Evolutionary conservation across 2,329 filamentous ascomycete species (phyloP), one percentile per base, ranked within the genome.

Genomic region (Penicillium expansum): DNA sequence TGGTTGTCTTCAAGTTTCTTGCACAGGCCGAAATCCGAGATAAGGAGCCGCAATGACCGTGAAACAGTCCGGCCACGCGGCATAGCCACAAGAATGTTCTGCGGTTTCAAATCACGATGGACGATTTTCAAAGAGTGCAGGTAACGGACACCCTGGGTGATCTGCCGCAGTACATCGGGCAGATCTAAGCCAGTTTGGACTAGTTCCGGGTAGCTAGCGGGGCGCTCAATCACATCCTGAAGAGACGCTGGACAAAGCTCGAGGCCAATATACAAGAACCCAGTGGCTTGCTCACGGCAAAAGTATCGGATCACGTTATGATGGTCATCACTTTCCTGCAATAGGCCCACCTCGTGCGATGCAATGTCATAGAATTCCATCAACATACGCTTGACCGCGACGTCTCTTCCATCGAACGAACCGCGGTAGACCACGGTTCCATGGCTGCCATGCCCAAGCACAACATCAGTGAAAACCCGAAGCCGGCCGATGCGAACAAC

Each of bases 271-370:
- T 99, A 99, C 37, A 97, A 82, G 74, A 99, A 99, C 18, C 90
- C 90, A 35, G 90, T 85, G 11, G 91, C 91, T 66, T 90, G 87
- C 67, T 96, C 90, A 67, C 96, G 92, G 48, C 92, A 92, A 69
- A 91, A 97, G 71, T 99, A 99, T 38, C 93, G 91, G 62, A 99
- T 96, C 41, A 99, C 93, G 72, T 99, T 97, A 13, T 89, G 88
- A 69, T 99, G 94, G 67, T 97, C 90, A 65, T 99, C 94, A 69
- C 92, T 97, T 73, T 97, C 92, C 58, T 95, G 84, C 11, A 99
- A 77, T 51, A 97, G 80, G 58, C 89, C 89, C 1, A 96, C 96
- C 76, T 99, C 94, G 68, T 96, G 92, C 11, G 91, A 92, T 0
- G 94, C 94, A 65, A 99, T 90, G 62, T 96, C 93, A 71, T 92